Evolutionary conservation across 176 grass and related monocot genomes (phyloP).

Genomic region (Rhipidocladum racemiflorum): DNA sequence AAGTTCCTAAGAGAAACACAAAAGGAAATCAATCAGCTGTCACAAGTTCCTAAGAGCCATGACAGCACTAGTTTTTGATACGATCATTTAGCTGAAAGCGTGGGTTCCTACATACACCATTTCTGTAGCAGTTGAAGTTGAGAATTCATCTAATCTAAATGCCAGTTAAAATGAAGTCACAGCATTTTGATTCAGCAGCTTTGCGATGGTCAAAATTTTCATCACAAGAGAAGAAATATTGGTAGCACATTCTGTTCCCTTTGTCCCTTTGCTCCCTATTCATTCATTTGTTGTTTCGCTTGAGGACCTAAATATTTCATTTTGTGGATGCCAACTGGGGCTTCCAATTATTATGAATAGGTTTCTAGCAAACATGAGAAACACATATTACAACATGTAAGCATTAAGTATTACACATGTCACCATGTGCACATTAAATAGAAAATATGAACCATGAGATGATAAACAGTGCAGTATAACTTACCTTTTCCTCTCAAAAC

Average conservation of each 20-base stretch:
- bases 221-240: neutral
- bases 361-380: neutral
- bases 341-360: neutral
- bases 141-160: neutral
- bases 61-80: neutral
- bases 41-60: neutral
- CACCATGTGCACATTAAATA: neutral
- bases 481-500: constrained; percentile 98
- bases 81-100: neutral
- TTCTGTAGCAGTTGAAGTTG: neutral
- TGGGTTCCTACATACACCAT: neutral
- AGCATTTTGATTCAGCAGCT: neutral
- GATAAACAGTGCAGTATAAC: neutral
- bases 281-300: constrained; percentile 9
- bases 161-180: neutral
- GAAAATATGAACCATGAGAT: neutral
- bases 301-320: neutral
- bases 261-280: neutral
- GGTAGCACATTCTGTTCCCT: neutral
- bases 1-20: neutral
- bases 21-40: neutral
- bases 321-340: neutral
- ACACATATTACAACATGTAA: neutral
- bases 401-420: neutral
- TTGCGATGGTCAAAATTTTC: neutral